Evolutionary conservation across 192 early-diverging fungal species (phyloP).

Genomic region (Umbelopsis vinacea): DNA sequence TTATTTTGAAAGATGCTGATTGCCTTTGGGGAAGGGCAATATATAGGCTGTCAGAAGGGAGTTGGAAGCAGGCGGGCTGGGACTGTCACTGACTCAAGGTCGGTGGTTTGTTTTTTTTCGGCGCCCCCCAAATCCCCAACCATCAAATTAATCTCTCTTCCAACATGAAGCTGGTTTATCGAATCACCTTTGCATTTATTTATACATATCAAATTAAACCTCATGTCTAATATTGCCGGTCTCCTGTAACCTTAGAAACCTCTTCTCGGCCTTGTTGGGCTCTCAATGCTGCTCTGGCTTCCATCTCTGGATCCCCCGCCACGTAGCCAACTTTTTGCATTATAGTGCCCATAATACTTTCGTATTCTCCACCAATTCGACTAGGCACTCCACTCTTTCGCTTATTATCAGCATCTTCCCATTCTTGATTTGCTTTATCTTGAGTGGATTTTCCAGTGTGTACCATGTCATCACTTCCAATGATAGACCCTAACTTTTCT

Average conservation of each 20-base stretch:
- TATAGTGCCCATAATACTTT: constrained; percentile 27
- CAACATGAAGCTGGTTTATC: background rate
- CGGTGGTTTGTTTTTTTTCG: background rate
- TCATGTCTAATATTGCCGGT: no score
- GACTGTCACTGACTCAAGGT: background rate
- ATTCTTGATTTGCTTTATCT: constrained; percentile 4
- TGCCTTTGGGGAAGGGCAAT: background rate
- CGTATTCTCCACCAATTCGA: constrained; percentile 35
- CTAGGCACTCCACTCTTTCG: constrained; percentile 22
- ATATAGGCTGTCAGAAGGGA: no score
- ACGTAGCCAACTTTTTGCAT: constrained; percentile 29
- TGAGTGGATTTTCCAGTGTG: background rate
- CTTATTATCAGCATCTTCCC: constrained; percentile 23
- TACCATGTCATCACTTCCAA: constrained; percentile 20
- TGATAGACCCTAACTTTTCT: constrained; percentile 15
- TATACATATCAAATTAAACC: no score
- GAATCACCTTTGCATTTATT: no score
- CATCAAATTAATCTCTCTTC: background rate
- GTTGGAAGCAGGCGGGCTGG: no score
- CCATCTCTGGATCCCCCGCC: constrained; percentile 34
- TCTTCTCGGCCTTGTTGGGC: constrained; percentile 28
- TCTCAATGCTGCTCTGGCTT: constrained; percentile 19
- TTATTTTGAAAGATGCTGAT: constrained; percentile 16
- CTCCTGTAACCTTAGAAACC: constrained; percentile 14
- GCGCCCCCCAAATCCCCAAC: background rate